These are phyloP conservation scores for Spinacia oleracea DNA, from an alignment of 179 eudicot species.

Conservation along the genomic window DNA sequence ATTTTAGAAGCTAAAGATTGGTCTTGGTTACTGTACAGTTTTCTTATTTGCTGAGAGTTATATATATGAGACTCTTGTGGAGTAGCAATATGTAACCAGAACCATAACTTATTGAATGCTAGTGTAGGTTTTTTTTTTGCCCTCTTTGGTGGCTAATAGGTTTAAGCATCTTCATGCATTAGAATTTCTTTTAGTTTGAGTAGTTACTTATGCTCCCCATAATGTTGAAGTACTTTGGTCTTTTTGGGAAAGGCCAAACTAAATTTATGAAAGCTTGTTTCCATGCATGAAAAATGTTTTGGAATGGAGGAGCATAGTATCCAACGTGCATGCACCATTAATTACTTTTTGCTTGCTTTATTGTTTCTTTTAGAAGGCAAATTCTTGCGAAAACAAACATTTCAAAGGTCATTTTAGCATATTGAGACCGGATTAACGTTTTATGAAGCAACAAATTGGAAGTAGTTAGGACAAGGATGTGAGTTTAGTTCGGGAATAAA, in stretches of 20 bases:
- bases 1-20: constrained; percentile 40
- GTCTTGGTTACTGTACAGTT: constrained; percentile 25
- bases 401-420: background rate
- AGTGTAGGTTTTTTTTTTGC: constrained; percentile 17
- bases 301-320: too few species aligned
- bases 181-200: background rate
- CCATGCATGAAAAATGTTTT: too few species aligned
- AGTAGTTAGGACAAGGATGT: background rate
- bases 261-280: too few species aligned
- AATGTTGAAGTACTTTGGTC: background rate
- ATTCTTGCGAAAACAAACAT: too few species aligned
- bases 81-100: constrained; percentile 16
- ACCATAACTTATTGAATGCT: constrained; percentile 10
- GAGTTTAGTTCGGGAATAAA: too few species aligned
- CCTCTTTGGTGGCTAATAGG: constrained; percentile 8
- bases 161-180: constrained; percentile 8
- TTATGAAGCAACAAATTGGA: too few species aligned
- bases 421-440: too few species aligned
- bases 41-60: constrained; percentile 5
- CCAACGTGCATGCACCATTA: too few species aligned
- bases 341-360: background rate
- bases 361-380: background rate
- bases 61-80: constrained; percentile 1
- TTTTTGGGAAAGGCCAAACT: background rate
- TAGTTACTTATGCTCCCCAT: too few species aligned